These are phyloP conservation scores for Onygenales sp. DNA, from an alignment of 2,329 filamentous ascomycete species.

Conservation along the genomic window DNA sequence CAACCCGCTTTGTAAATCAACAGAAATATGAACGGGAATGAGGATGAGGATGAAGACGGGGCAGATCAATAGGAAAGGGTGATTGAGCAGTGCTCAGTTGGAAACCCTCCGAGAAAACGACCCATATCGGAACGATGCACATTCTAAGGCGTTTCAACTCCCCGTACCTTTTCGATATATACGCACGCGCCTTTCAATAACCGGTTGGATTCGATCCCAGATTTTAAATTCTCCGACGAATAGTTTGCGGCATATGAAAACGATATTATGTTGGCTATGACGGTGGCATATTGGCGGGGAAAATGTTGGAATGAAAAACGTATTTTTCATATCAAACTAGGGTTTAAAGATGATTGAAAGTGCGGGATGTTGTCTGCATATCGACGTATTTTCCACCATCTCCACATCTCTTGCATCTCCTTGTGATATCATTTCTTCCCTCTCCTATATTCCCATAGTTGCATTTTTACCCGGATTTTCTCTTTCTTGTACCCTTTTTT, in stretches of 20 bases:
- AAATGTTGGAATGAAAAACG: not conserved
- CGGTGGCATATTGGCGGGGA: not conserved
- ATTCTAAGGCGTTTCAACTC: no score
- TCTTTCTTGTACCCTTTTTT: not conserved
- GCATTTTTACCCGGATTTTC: not conserved
- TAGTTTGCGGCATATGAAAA: not conserved
- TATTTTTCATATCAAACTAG: no score
- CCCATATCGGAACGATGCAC: no score
- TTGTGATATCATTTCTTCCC: not conserved
- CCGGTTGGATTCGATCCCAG: no score
- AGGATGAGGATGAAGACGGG: not conserved
- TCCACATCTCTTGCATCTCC: not conserved
- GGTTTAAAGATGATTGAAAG: no score
- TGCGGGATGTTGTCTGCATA: no score
- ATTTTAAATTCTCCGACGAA: no score
- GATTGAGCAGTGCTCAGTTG: not conserved
- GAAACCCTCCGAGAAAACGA: no score
- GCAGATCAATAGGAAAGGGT: not conserved
- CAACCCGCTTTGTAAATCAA: constrained; percentile 26
- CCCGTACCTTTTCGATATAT: no score
- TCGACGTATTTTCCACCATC: not conserved
- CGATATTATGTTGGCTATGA: not conserved
- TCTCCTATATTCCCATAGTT: not conserved
- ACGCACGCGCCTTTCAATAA: no score
- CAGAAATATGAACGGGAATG: not conserved